Evolutionary conservation across 78 protist genomes (phyloP).

Genomic region (Creolimax fragrantissima): DNA sequence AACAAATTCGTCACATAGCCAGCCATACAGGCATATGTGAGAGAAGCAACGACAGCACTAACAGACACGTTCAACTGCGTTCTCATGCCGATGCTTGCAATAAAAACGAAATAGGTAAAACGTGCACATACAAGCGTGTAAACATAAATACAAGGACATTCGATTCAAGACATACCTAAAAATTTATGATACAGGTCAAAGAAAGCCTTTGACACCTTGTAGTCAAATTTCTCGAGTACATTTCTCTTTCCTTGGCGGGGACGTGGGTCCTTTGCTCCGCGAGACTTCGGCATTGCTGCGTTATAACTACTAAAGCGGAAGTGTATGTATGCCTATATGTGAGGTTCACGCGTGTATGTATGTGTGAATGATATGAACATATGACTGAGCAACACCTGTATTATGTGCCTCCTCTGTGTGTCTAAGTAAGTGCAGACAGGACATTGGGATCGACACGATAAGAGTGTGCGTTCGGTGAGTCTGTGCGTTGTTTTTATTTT

Average conservation of each 20-base stretch:
- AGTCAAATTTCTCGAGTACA: not conserved
- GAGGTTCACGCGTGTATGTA: not conserved
- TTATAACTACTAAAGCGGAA: no score
- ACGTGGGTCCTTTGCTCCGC: not conserved
- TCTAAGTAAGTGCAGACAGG: not conserved
- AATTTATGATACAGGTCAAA: not conserved
- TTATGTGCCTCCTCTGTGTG: not conserved
- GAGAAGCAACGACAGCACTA: no score
- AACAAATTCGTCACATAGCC: no score
- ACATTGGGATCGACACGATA: no score
- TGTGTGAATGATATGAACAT: not conserved
- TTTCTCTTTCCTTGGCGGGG: not conserved
- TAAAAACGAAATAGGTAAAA: no score
- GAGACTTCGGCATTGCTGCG: no score
- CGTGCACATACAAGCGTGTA: no score
- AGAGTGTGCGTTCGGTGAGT: not conserved
- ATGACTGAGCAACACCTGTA: not conserved
- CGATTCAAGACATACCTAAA: not conserved
- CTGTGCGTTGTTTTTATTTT: not conserved
- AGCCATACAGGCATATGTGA: no score
- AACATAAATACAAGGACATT: no score
- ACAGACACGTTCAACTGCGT: no score
- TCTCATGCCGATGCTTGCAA: no score
- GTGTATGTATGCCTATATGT: not conserved
- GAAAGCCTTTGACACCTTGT: not conserved